These are phyloP conservation scores for Phylloporus rhodoxanthus DNA, from an alignment of 768 basidiomycete genomes.

Conservation along the genomic window DNA sequence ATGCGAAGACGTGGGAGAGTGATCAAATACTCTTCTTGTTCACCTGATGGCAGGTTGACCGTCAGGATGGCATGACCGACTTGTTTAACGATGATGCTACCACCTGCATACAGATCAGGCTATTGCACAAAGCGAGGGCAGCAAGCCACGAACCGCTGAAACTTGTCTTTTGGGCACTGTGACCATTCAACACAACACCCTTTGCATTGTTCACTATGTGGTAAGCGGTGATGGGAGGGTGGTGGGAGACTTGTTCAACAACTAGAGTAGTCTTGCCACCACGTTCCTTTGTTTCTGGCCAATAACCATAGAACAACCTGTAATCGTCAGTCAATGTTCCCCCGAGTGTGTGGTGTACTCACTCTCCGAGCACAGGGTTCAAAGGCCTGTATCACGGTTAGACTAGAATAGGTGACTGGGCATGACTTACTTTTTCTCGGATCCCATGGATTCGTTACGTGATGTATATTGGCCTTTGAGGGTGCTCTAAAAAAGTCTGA, in stretches of 20 bases:
- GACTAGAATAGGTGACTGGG: conserved; percentile 3
- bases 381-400: conserved; percentile 56
- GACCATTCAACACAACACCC: conserved; percentile 73
- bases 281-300: conserved; percentile 63
- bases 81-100: conserved; percentile 84
- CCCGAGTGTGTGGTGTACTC: conserved; percentile 28
- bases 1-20: conserved; percentile 90
- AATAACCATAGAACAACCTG: conserved; percentile 82
- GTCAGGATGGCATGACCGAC: conserved; percentile 88
- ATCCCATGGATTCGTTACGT: conserved; percentile 91
- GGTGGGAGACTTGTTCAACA: conserved; percentile 96
- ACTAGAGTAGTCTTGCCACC: conserved; percentile 79
- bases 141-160: conserved; percentile 58
- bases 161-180: conserved; percentile 92
- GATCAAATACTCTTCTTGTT: conserved; percentile 72
- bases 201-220: conserved; percentile 77
- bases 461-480: conserved; percentile 95
- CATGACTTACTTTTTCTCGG: conserved; percentile 84
- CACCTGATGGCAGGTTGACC: conserved; percentile 52
- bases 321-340: conserved; percentile 1
- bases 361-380: conserved; percentile 94
- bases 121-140: background rate
- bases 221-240: conserved; percentile 85
- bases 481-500: conserved; percentile 53
- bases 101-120: conserved; percentile 35